phyloP scores from a whole-genome alignment of 2,329 filamentous ascomycete genomes.

The Aureobasidium subglaciale region DNA sequence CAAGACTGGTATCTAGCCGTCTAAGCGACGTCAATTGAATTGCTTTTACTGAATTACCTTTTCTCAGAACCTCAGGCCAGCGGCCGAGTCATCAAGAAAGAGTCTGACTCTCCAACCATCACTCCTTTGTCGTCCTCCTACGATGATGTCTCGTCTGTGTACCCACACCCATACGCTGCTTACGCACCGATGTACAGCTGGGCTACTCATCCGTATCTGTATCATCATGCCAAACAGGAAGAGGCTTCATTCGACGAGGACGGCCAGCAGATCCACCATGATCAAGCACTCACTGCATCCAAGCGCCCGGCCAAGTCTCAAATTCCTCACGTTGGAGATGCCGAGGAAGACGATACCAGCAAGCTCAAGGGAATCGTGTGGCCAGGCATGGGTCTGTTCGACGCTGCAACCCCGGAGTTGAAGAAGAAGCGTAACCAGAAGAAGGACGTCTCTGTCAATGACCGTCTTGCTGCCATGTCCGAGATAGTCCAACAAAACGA shows the following conservation, averaged over 20 bases:
- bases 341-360: conserved; percentile 31
- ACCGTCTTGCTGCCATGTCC: conserved; percentile 59
- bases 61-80: not conserved
- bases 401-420: conserved; percentile 67
- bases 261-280: conserved; percentile 23
- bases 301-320: not conserved
- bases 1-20: conserved; percentile 5
- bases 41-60: not conserved
- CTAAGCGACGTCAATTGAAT: not conserved
- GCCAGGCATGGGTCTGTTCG: conserved; percentile 76
- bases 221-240: not conserved
- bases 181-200: conserved; percentile 9
- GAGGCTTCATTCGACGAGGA: conserved; percentile 15
- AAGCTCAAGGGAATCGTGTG: conserved; percentile 66
- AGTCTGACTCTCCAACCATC: not conserved
- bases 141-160: not conserved
- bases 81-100: not conserved
- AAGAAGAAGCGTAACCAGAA: conserved; percentile 70
- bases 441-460: conserved; percentile 65
- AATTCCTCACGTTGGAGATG: not conserved
- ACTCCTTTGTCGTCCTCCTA: conserved; percentile 24
- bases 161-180: not conserved
- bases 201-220: not conserved
- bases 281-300: not conserved
- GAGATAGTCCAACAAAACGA: conserved; percentile 57